Conservation (phyloP, 257 asterid species). For the Solanum ahanhuiri region DNA sequence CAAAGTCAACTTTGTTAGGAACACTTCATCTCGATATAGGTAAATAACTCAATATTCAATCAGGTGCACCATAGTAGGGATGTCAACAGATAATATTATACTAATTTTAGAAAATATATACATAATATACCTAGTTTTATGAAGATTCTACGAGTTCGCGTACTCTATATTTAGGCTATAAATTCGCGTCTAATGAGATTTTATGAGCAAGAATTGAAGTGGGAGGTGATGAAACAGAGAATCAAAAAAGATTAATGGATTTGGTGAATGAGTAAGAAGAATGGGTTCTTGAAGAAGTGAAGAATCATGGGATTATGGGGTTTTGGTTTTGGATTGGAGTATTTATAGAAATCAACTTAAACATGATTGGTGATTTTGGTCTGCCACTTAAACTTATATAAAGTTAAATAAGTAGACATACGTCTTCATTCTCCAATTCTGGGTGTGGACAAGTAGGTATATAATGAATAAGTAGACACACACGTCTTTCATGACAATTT, state of each 20-base stretch:
- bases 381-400: background rate
- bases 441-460: too few species aligned
- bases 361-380: background rate
- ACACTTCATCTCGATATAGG: too few species aligned
- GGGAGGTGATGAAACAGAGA: background rate
- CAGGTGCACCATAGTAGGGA: too few species aligned
- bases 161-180: too few species aligned
- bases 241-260: background rate
- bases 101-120: too few species aligned
- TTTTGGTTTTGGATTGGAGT: background rate
- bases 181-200: too few species aligned
- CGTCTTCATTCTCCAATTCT: background rate
- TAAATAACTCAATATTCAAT: too few species aligned
- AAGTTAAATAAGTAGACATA: background rate
- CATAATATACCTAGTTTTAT: too few species aligned
- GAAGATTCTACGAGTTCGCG: too few species aligned
- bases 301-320: background rate
- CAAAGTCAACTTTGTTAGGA: too few species aligned
- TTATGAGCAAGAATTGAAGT: too few species aligned
- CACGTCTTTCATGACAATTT: background rate
- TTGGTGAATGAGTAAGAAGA: background rate
- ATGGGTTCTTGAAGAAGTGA: background rate
- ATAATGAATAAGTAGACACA: background rate
- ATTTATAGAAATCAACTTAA: background rate
- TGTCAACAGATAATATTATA: too few species aligned